Base-by-base conservation (phyloP, 2,329 filamentous ascomycete species). In the Cladophialophora bantiana region DNA sequence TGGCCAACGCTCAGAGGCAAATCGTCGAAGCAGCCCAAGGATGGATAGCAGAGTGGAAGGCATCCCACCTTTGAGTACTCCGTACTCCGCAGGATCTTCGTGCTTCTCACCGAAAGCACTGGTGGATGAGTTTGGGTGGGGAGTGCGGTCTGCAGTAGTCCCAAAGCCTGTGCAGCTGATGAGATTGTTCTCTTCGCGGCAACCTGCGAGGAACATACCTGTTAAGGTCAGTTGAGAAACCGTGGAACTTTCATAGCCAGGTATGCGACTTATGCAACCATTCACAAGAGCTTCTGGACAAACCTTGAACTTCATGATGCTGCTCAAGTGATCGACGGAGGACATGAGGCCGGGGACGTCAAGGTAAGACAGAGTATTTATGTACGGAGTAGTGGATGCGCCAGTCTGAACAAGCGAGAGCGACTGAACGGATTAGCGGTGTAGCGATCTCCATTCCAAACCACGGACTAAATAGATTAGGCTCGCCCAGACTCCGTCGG, bases 41-140 rank as follows among this genome's bases (percentile, higher is more conserved):
- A 55, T 94, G 91, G 91, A 74, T 93, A 78, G 73, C 83, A 67
- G 87, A 90, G 74, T 91, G 86, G 83, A 50, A 78, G 55, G 36
- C 52, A 34, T 26, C 54, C 15, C n/a, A 12, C 31, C 18, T 5
- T 38, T 31, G 34, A 56, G 42, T 3, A 53, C 18, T n/a, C 48
- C 3, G 34, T 38, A 32, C 60, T 42, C 26, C 20, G 45, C 45
- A 50, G 45, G 45, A 42, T 50, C 18, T 50, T 10, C 45, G 26
- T 10, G 20, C 45, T 31, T 26, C 9, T 13, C 45, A 31, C 20
- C 20, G 13, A 31, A 18, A 26, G 20, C 18, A 31, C 12, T 10
- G 45, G 45, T 50, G 45, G 20, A 12, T 10, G 20, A 50, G 7
- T 4, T 3, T 12, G n/a, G n/a, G 20, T 50, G 45, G 45, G 45